Evolutionary conservation across 2,329 filamentous ascomycete genomes (phyloP).

Genomic region (Alternaria sp.): DNA sequence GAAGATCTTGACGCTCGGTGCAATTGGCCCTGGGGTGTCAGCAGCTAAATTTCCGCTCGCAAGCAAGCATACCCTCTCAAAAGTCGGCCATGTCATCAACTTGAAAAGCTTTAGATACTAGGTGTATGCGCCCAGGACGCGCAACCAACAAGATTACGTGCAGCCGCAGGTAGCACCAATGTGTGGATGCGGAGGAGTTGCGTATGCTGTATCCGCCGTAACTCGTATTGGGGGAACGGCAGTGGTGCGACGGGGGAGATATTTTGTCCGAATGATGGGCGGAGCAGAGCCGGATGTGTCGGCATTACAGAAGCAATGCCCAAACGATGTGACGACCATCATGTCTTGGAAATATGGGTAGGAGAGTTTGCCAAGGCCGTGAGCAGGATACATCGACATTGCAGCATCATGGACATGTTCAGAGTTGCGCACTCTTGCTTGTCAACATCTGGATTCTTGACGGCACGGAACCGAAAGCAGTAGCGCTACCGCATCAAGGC

Average conservation of each 20-base stretch:
- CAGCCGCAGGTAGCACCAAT: neutral
- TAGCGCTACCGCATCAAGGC: slow-evolving; percentile 13
- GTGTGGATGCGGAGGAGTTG: neutral
- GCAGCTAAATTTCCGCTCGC: neutral
- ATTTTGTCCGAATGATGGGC: slow-evolving; percentile 4
- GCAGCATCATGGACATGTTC: neutral
- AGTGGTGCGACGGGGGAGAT: slow-evolving; percentile 3
- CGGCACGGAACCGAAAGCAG: slow-evolving; percentile 10
- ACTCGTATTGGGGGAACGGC: slow-evolving; percentile 1
- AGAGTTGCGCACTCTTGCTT: neutral
- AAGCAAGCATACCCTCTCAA: neutral
- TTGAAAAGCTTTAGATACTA: neutral
- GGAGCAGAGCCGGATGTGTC: slow-evolving; percentile 15
- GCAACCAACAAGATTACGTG: neutral
- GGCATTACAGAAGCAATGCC: slow-evolving; percentile 6
- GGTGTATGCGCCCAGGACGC: neutral
- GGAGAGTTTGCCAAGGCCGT: neutral
- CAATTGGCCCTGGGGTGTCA: neutral
- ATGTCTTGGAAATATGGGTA: slow-evolving; percentile 1
- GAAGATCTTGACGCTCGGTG: slow-evolving; percentile 8
- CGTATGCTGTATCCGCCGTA: neutral
- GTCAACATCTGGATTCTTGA: neutral
- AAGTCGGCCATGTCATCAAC: neutral
- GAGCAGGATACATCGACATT: neutral
- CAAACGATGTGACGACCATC: slow-evolving; percentile 6